Percentiles rank a stretch among this genome's conserved stretches.
Evolutionary conservation across 495 filamentous ascomycete genomes (phyloP).

Genomic region (Annulohypoxylon nitens): DNA sequence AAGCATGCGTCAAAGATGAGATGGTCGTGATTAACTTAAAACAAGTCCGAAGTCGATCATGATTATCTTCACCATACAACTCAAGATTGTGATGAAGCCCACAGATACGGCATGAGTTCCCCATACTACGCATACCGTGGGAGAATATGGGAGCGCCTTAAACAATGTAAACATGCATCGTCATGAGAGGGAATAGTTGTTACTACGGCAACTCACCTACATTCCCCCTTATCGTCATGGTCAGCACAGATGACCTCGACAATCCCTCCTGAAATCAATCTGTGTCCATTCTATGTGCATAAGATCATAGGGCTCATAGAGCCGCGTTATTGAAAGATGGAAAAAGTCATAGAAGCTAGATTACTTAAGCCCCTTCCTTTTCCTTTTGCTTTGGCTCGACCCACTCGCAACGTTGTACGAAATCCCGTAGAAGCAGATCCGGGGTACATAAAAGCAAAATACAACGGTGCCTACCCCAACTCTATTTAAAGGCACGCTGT

Average conservation of each 20-base stretch:
- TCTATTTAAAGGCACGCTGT: conserved; percentile 1
- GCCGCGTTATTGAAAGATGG: not conserved
- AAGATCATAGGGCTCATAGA: not conserved
- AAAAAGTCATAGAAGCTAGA: not conserved
- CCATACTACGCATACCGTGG: not conserved
- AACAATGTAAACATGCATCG: not conserved
- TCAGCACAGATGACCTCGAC: not conserved
- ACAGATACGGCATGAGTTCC: not conserved
- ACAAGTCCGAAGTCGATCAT: not conserved
- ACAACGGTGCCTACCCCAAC: conserved; percentile 1
- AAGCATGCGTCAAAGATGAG: not conserved
- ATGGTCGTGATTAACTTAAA: not conserved
- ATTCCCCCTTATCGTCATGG: not conserved
- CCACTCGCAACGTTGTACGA: conserved; percentile 19
- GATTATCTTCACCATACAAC: not conserved
- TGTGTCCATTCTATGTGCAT: not conserved
- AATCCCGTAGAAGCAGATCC: not conserved
- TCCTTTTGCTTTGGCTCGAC: not conserved
- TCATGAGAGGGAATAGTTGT: not conserved
- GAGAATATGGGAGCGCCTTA: not conserved
- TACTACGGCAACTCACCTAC: not conserved
- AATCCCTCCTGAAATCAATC: not conserved
- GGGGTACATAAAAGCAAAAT: conserved; percentile 1
- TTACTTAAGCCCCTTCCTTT: not conserved
- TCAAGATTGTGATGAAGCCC: not conserved